Base-by-base conservation (phyloP, 2,329 filamentous ascomycete genomes). In the Cladosporium sp. region DNA sequence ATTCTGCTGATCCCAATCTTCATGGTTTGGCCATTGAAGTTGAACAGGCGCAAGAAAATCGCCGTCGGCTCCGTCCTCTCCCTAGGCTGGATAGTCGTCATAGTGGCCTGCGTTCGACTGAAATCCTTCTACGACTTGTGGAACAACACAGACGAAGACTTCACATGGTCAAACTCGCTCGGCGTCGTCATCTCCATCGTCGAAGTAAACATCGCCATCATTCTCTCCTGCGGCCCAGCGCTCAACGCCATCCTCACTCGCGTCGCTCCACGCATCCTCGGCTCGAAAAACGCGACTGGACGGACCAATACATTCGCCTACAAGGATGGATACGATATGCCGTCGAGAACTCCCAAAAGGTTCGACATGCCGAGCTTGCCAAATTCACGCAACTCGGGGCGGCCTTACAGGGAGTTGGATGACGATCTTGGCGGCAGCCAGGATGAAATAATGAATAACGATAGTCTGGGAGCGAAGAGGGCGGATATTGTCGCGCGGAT, bases 201-300 rank as follows among this genome's bases (percentile, higher is more conserved):
- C 22, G 72, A 75, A 56, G 59, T 71, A 4, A 64, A 66, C 27
- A 57, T 73, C 0, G 78, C 76, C 43, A 77, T 81, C 55, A 67
- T 78, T 37, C 77, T 76, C 0, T 77, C 77, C 6, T 79, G 75
- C 54, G 72, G 80, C 0, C 78, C 78, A 0, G 78, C 77, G 0
- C 64, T 80, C 34, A 70, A 75, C 5, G 76, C 76, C 2, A 68
- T 76, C 12, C 56, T 78, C 27, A 64, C 66, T 3, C 58, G 60
- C 32, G 43, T 68, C 7, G 58, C 64, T 50, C 67, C 66, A 6
- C 54, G 45, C 4, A 64, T 65, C 18, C 68, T 68, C 51, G 40
- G 39, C 7, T 34, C 38, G 2, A 24, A 20, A 7, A 29, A 15
- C 37, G 24, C 29, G 13, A 18, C 41, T 2, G 6, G 18, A 3